Base-by-base conservation (phyloP, 306 rosid genomes). In the Pterocarpus macrocarpus region DNA sequence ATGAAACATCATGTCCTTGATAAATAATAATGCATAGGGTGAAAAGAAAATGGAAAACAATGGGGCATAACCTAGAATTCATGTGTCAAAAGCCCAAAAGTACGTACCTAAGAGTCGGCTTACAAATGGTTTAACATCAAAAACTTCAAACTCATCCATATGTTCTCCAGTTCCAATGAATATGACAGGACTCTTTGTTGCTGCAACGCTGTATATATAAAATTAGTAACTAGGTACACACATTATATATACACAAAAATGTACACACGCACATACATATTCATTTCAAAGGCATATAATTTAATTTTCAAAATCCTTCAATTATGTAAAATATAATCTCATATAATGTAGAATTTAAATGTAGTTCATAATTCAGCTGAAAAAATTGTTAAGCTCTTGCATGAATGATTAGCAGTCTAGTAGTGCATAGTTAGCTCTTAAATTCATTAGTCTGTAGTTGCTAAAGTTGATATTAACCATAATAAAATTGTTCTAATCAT, bases 101-200 rank as follows among this genome's bases (percentile, higher is more conserved):
- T 35, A 58, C 87, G 47, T 50, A 87, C 95, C 95, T 86, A 91
- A 67, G 12, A 91, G 90, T 53, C 96, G 96, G 85, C 97, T 93
- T 87, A 93, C 96, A 86, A 93, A 93, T 13, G 96, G 91, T 71
- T 93, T 91, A 68, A 91, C 94, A 86, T 89, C 91, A 73, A 93
- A 93, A 62, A 87, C 90, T 91, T 92, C 95, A 83, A 92, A 91
- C 88, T 92, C 92, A 49, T 91, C 96, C 94, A 91, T 93, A 57
- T 91, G 91, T 81, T 91, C 96, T 85, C 96, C 97, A 35, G 92
- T 91, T 81, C 92, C 92, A 52, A 93, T 89, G 76, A 91, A 91
- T 62, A 89, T 89, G 61, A 93, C 89, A 15, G 96, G 97, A 84
- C 94, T 90, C 88, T 91, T 91, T 65, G 96, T 93, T 74, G 97